Evolutionary conservation across 768 basidiomycete genomes (phyloP).

Genomic region (Tremella fuciformis): DNA sequence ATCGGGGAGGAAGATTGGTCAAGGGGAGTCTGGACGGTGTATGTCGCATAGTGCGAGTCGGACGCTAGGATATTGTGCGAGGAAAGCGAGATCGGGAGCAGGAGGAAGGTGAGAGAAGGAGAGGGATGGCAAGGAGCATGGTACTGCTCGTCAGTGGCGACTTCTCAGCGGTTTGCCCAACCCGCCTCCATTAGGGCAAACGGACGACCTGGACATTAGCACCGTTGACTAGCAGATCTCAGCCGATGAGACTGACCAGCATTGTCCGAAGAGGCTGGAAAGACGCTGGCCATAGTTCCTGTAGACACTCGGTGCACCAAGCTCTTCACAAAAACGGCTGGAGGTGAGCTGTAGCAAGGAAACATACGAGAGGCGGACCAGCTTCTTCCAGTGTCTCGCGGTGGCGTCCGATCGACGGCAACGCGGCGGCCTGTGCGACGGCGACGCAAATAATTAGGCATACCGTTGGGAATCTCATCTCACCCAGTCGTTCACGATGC

Average conservation of each 20-base stretch:
- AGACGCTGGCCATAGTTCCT: conserved; percentile 47
- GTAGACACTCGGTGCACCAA: conserved; percentile 31
- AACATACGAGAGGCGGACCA: conserved; percentile 10
- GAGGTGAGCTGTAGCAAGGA: too few species aligned
- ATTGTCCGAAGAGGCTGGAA: conserved; percentile 23
- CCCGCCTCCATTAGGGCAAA: conserved; percentile 48
- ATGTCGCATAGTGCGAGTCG: conserved; percentile 31
- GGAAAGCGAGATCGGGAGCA: conserved; percentile 46
- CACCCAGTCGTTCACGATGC: too few species aligned
- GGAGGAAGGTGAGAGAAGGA: conserved; percentile 42
- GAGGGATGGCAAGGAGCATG: conserved; percentile 47
- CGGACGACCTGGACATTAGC: conserved; percentile 33
- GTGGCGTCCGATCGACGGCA: too few species aligned
- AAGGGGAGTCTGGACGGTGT: conserved; percentile 38
- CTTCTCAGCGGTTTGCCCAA: background rate
- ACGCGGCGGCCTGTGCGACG: too few species aligned
- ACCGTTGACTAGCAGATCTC: background rate
- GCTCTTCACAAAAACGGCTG: conserved; percentile 17
- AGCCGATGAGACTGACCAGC: conserved; percentile 23
- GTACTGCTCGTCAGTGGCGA: conserved; percentile 22
- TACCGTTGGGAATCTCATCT: too few species aligned
- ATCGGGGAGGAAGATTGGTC: conserved; percentile 32
- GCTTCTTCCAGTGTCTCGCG: conserved; percentile 26
- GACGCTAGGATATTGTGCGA: conserved; percentile 39
- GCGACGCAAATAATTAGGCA: too few species aligned